phyloP scores from a whole-genome alignment of 2,329 filamentous ascomycete genomes.

The Aspergillus fumigatus region DNA sequence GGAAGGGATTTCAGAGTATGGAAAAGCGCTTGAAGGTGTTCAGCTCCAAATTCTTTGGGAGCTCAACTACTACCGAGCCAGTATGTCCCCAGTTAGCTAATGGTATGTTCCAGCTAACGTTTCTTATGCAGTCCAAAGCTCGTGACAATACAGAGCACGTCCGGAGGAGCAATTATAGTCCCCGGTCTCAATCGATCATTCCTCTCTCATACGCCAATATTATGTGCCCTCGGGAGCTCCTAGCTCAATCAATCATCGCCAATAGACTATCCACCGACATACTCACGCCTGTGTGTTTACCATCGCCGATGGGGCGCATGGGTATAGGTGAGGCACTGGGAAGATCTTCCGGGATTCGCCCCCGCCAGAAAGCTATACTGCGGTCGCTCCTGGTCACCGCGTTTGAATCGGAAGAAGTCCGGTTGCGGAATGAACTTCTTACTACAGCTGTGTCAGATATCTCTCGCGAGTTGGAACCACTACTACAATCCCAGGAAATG shows the following conservation, averaged over 20 bases:
- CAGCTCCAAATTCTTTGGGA: no score
- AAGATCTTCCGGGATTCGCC: neutral
- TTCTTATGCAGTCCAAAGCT: neutral
- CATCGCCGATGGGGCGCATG: neutral
- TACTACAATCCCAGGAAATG: neutral
- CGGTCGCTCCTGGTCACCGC: neutral
- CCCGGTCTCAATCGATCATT: neutral
- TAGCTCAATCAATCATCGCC: neutral
- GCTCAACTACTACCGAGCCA: no score
- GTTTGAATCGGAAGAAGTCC: neutral
- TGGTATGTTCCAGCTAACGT: no score
- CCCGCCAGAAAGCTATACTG: neutral
- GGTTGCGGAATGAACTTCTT: neutral
- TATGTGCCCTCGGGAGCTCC: neutral
- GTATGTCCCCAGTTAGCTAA: no score
- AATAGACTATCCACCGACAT: neutral
- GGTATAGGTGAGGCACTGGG: neutral
- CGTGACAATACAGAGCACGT: neutral
- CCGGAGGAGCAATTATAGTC: neutral
- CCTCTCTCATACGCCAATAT: neutral
- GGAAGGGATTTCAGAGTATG: no score
- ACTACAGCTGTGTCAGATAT: neutral
- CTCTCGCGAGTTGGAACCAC: neutral
- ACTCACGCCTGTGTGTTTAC: neutral
- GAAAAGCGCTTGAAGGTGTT: no score